These are phyloP conservation scores for Aspergillus ellipticus DNA, from an alignment of 495 filamentous ascomycete genomes.

Conservation along the genomic window DNA sequence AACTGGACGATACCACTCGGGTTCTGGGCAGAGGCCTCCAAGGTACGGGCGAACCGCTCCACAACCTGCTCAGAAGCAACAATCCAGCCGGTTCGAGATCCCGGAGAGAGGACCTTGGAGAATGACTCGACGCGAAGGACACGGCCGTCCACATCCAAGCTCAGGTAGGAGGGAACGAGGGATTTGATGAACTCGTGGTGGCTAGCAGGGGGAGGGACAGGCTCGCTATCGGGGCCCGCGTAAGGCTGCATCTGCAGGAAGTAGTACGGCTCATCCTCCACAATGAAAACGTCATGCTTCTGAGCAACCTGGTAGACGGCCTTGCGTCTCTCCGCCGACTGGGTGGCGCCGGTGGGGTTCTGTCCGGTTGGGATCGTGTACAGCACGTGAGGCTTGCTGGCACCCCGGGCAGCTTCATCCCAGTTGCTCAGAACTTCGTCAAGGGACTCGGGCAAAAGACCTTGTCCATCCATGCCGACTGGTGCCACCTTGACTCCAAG, in stretches of 20 bases:
- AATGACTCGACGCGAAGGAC: constrained; percentile 68
- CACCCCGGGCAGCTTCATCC: constrained; percentile 53
- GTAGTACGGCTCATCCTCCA: constrained; percentile 97
- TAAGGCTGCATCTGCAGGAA: constrained; percentile 96
- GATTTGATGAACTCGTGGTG: constrained; percentile 58
- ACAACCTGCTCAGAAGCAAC: constrained; percentile 76
- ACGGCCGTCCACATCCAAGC: constrained; percentile 61
- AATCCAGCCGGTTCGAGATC: constrained; percentile 60
- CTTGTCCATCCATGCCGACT: constrained; percentile 74
- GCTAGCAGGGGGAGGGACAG: constrained; percentile 49
- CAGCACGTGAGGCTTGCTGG: constrained; percentile 68
- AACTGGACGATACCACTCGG: constrained; percentile 81
- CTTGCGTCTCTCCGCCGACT: constrained; percentile 57
- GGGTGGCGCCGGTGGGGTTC: constrained; percentile 92
- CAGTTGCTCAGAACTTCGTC: constrained; percentile 66
- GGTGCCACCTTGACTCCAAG: constrained; percentile 70
- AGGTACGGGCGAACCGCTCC: constrained; percentile 71
- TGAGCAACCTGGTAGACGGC: constrained; percentile 72
- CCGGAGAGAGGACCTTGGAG: constrained; percentile 64
- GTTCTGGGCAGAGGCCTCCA: constrained; percentile 77
- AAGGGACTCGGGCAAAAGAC: constrained; percentile 62
- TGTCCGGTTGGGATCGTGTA: constrained; percentile 64
- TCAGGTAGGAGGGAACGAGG: constrained; percentile 59
- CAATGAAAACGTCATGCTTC: constrained; percentile 80
- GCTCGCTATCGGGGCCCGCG: constrained; percentile 46